Conservation (phyloP, 1,284 basidiomycete species). For the Cryptococcus maquisensis region DNA sequence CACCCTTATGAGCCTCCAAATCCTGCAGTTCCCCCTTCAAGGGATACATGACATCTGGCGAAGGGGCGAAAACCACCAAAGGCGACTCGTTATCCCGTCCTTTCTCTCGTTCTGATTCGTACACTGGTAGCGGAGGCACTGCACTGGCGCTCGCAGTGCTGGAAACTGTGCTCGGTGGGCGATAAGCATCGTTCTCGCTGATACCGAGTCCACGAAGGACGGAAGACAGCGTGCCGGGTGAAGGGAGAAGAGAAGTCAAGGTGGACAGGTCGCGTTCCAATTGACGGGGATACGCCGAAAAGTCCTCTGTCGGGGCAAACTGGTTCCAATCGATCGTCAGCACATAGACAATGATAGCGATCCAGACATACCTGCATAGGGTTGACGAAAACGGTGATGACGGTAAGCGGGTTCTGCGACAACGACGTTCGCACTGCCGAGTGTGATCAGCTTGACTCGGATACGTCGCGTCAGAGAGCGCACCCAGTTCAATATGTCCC, state of each 20-base stretch:
- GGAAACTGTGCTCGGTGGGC: constrained; percentile 1
- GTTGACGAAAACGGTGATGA: constrained; percentile 95
- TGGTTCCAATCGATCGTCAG: constrained; percentile 41
- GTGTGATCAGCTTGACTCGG: too few relatives aligned
- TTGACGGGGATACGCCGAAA: constrained; percentile 84
- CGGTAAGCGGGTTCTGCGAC: constrained; percentile 73
- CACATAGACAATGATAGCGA: neutral
- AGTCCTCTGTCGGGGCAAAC: constrained; percentile 93
- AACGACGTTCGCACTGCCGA: constrained; percentile 59
- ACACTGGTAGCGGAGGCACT: too few relatives aligned
- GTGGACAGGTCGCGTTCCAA: constrained; percentile 53
- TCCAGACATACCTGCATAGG: constrained; percentile 61
- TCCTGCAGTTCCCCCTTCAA: constrained; percentile 73
- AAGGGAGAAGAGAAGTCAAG: constrained; percentile 59
- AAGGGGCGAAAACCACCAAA: constrained; percentile 73
- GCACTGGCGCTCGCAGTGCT: neutral
- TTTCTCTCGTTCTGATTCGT: too few relatives aligned
- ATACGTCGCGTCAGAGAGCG: constrained; percentile 7
- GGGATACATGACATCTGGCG: constrained; percentile 76
- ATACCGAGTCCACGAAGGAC: constrained; percentile 35
- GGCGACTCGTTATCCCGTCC: constrained; percentile 29
- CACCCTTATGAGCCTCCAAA: constrained; percentile 70
- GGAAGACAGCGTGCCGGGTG: constrained; percentile 36
- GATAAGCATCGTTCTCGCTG: constrained; percentile 28
- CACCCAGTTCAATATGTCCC: constrained; percentile 86